Percentiles rank a stretch among this genome's conserved stretches.
phyloP scores from a whole-genome alignment of 2,329 filamentous ascomycete genomes.

The Scedosporium dehoogii region DNA sequence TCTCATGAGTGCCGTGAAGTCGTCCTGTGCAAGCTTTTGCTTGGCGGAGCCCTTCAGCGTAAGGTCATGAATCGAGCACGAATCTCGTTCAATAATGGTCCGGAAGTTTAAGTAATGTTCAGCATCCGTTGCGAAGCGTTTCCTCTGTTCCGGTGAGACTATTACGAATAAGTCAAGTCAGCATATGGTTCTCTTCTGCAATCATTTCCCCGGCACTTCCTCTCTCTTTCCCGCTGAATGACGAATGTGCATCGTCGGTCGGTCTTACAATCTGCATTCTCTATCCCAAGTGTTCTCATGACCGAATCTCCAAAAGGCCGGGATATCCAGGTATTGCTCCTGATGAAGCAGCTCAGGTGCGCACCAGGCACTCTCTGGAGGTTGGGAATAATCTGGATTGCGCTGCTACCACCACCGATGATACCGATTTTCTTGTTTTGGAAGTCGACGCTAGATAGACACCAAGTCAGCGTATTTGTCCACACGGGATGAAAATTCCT shows the following conservation, averaged over 20 bases:
- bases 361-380: conserved; percentile 33
- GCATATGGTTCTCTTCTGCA: too few relatives aligned
- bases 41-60: conserved; percentile 23
- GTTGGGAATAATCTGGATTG: conserved; percentile 41
- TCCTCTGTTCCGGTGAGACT: conserved; percentile 7
- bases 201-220: too few relatives aligned
- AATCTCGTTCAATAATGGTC: conserved; percentile 32
- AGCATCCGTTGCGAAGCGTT: conserved; percentile 25
- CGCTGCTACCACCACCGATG: conserved; percentile 42
- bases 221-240: too few relatives aligned
- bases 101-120: conserved; percentile 28
- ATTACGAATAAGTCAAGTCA: too few relatives aligned
- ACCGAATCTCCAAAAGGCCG: conserved; percentile 33
- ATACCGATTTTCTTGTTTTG: conserved; percentile 36
- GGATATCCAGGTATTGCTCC: conserved; percentile 40
- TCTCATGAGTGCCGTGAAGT: too few relatives aligned
- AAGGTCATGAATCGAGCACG: conserved; percentile 30
- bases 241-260: too few relatives aligned
- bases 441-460: conserved; percentile 16
- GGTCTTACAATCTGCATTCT: conserved; percentile 13
- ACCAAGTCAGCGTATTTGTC: conserved; percentile 21
- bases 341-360: conserved; percentile 34
- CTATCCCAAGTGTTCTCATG: conserved; percentile 31
- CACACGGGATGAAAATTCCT: not conserved
- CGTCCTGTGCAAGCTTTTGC: too few relatives aligned